Evolutionary conservation across 257 asterid genomes (phyloP), one percentile per base, ranked within the genome.

Genomic region (Solanum peruvianum): DNA sequence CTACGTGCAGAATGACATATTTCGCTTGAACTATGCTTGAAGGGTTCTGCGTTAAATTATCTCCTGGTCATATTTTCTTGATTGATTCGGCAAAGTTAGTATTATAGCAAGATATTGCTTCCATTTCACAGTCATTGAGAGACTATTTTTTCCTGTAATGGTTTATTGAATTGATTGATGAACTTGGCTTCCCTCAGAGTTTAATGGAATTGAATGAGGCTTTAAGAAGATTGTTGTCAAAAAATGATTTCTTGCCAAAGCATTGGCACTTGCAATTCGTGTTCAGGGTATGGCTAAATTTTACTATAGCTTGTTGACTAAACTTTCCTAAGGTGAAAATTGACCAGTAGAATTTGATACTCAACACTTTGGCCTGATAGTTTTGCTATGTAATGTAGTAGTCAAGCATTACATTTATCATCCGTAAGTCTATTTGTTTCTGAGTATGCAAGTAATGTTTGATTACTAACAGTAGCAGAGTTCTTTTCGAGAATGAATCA

Each of bases 21-120:
- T 96, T 93, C 98, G 99, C 89, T 89, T 96, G 91, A 96, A 95
- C 84, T 96, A 96, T 72, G 98, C 98, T 23, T 96, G 92, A 94
- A 71, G 86, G 60, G 49, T 71, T 7, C 56, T 20, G 33, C 81
- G 20, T 42, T 42, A 84, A 76, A 21, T 37, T 44, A 67, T 69
- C 66, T 67, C 78, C 80, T 77, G 76, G 60, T 77, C 70, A 70
- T 45, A 85, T 85, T 75, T 49, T 64, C 67, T 49, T 86, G 93
- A 88, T 81, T 81, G 69, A 49, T 45, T 86, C 87, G 49, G 70
- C 73, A 73, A 52, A 89, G 87, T 66, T 37, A 62, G 82, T 33
- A 85, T 31, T 29, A 11, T 29, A 49, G 69, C 69, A 47, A 81
- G 85, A 81, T 49, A 11, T 81, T 81, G 29, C 29, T 29, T 78